Base-by-base conservation (phyloP, 768 basidiomycete species). In the Boletus rubroflammeus region DNA sequence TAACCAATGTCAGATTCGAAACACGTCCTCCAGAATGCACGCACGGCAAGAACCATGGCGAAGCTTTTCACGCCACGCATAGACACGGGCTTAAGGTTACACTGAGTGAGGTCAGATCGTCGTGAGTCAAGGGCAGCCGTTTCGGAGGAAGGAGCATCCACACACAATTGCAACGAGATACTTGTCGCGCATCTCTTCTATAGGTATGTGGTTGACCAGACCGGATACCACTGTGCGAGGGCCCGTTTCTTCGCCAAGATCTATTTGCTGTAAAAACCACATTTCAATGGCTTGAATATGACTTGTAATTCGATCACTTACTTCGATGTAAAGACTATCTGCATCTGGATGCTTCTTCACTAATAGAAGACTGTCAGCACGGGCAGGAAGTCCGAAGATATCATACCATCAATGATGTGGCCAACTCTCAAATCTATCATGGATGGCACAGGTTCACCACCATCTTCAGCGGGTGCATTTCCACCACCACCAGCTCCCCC, bases 21-120 rank as follows among this genome's bases (percentile, higher is more conserved):
- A 35, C 17, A 31, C 25, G 21, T 15, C 45, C 19, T 25, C 3
- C 10, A 48, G 6, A 43, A 21, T 35, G 36, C 9, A 71, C 85
- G 44, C 70, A 93, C 93, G 66, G 88, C 89, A 57, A 99, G 85
- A 35, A 99, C 89, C 97, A 99, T 98, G 31, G 94, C 97, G 65
- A 89, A 96, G 55, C 93, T 96, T 76, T 98, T 98, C 62, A 99
- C 86, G 2, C 97, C 97, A 54, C 96, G 86, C 96, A 99, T 98
- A 61, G 79, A 86, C 7, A 90, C 96, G 5, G 96, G 96, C 73
- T 99, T 98, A 56, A 99, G 73, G 70, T 98, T 95, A 70, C 90
- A 93, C 88, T 90, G 50, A 11, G 17, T 13, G 26, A 55, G 25
- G 28, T 45, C 21, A 45, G 47, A 36, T 44, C 47, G 42, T 25